Evolutionary conservation across 2,329 filamentous ascomycete genomes (phyloP).

Genomic region (Passalora sequoiae): DNA sequence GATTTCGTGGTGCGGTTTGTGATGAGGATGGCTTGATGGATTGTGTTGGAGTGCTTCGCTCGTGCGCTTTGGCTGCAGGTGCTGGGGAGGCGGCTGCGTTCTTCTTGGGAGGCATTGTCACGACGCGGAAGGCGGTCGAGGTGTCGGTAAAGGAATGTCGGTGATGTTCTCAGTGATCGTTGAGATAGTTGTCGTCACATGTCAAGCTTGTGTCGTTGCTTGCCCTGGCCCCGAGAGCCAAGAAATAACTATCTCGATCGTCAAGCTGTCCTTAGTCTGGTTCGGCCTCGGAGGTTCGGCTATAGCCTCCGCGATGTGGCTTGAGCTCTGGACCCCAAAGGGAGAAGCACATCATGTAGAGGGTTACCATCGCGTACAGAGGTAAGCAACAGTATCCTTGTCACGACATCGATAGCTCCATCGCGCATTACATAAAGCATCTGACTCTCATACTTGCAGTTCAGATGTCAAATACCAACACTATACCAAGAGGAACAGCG

Average conservation of each 20-base stretch:
- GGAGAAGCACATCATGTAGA: too few relatives aligned
- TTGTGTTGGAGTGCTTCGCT: slow-evolving; percentile 19
- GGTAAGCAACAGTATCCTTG: neutral
- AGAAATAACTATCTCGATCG: neutral
- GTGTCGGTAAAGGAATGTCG: neutral
- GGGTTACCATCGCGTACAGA: too few relatives aligned
- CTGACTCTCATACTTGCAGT: too few relatives aligned
- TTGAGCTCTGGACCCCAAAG: too few relatives aligned
- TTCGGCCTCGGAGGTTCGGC: neutral
- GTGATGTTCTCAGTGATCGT: neutral
- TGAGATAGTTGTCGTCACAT: slow-evolving; percentile 1
- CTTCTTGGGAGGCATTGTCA: slow-evolving; percentile 28
- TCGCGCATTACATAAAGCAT: too few relatives aligned
- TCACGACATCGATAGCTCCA: too few relatives aligned
- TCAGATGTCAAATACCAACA: slow-evolving; percentile 1
- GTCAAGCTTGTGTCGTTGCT: neutral
- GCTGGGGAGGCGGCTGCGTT: slow-evolving; percentile 17
- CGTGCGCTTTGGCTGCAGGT: slow-evolving; percentile 17
- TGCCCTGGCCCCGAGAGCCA: neutral
- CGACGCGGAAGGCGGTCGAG: slow-evolving; percentile 3
- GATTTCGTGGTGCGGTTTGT: slow-evolving; percentile 17
- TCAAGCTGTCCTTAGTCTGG: too few relatives aligned
- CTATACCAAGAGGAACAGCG: neutral
- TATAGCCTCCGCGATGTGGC: too few relatives aligned
- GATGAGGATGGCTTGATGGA: slow-evolving; percentile 26